A percentile compares a stretch with the other conserved stretches of the same genome.
Conservation (phyloP, 225 moss, liverwort and hornwort species). For the Pseudoscleropodium purum region DNA sequence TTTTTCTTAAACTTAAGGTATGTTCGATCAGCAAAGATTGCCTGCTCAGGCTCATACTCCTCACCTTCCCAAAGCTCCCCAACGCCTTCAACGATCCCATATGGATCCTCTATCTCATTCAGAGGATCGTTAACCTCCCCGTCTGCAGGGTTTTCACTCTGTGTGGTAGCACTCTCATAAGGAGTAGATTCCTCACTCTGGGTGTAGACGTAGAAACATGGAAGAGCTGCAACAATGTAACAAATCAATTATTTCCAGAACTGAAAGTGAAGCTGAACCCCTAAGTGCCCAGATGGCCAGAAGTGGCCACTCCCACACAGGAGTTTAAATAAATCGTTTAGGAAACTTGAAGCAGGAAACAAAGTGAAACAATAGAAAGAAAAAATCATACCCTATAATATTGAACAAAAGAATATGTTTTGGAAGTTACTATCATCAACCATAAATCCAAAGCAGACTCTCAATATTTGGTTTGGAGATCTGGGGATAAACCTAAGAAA, state of each 20-base stretch:
- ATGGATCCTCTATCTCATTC: slow-evolving; percentile 43
- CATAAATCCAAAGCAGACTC: neutral
- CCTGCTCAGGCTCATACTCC: slow-evolving; percentile 81
- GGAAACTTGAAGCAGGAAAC: neutral
- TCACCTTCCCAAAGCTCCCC: slow-evolving; percentile 90
- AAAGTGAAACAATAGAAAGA: neutral
- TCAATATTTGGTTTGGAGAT: neutral
- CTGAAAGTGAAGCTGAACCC: neutral
- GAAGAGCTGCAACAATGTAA: slow-evolving; percentile 46
- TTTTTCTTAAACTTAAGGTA: slow-evolving; percentile 90
- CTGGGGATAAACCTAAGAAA: neutral
- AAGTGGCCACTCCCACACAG: neutral
- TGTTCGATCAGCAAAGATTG: slow-evolving; percentile 56
- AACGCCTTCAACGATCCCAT: slow-evolving; percentile 39
- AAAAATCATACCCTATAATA: neutral
- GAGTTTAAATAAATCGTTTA: neutral
- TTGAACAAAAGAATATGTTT: neutral
- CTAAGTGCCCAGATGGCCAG: neutral
- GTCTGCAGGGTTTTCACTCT: slow-evolving; percentile 21
- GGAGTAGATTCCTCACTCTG: slow-evolving; percentile 54
- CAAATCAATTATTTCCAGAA: neutral
- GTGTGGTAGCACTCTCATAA: slow-evolving; percentile 29
- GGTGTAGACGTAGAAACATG: slow-evolving; percentile 88
- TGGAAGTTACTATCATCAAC: neutral
- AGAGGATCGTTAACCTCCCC: slow-evolving; percentile 17